A percentile compares a stretch with the other conserved stretches of the same genome.
These are phyloP conservation scores for Suillus americanus DNA, from an alignment of 768 basidiomycete genomes.

Conservation along the genomic window DNA sequence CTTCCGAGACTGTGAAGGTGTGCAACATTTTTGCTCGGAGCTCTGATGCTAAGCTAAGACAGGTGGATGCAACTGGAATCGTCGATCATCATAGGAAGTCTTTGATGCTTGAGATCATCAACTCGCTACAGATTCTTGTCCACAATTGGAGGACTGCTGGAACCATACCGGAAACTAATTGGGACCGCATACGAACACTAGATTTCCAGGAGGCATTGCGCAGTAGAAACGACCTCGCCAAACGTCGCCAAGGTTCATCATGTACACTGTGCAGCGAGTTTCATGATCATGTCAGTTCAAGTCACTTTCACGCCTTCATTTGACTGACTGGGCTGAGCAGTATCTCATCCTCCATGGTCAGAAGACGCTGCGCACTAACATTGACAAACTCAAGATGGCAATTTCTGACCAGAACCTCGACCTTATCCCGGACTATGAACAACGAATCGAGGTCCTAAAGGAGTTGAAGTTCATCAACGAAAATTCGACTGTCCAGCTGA, in stretches of 20 bases:
- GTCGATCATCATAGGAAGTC: slow-evolving; percentile 64
- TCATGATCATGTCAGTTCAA: slow-evolving; percentile 64
- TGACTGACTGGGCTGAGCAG: slow-evolving; percentile 40
- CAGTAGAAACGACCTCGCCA: slow-evolving; percentile 49
- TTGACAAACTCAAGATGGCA: slow-evolving; percentile 75
- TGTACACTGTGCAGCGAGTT: slow-evolving; percentile 72
- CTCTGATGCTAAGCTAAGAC: slow-evolving; percentile 7
- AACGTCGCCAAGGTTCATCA: slow-evolving; percentile 39
- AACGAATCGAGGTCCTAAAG: slow-evolving; percentile 86
- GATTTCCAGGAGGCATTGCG: slow-evolving; percentile 89
- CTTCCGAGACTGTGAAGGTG: slow-evolving; percentile 72
- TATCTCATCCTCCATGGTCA: slow-evolving; percentile 75
- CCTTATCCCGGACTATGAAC: slow-evolving; percentile 95
- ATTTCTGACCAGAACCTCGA: slow-evolving; percentile 97
- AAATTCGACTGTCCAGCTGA: slow-evolving; percentile 91
- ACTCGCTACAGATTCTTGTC: slow-evolving; percentile 48
- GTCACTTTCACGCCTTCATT: background rate
- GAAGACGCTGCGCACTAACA: slow-evolving; percentile 69
- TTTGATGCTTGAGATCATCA: slow-evolving; percentile 56
- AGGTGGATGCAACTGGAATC: slow-evolving; percentile 75
- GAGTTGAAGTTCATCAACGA: slow-evolving; percentile 94
- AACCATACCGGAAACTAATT: slow-evolving; percentile 75
- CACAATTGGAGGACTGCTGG: slow-evolving; percentile 54
- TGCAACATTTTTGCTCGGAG: slow-evolving; percentile 5
- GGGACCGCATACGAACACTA: slow-evolving; percentile 77